Evolutionary conservation across 768 basidiomycete species (phyloP).

Genomic region (Amyloporia xantha): DNA sequence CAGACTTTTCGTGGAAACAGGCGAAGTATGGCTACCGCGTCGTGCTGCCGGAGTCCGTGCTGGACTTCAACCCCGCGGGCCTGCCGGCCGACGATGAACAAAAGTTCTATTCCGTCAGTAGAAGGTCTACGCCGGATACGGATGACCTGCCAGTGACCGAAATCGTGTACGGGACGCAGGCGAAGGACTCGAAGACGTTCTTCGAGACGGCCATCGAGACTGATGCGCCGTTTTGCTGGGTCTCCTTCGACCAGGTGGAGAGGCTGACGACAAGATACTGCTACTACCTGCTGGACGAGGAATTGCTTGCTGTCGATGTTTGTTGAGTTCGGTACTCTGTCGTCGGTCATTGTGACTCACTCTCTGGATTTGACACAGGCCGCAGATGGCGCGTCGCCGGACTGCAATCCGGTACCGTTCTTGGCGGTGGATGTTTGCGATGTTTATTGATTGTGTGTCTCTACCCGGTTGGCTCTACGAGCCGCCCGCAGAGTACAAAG

Average conservation of each 20-base stretch:
- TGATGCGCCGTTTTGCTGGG: neutral
- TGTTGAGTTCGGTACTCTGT: too few relatives aligned
- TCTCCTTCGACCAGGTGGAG: neutral
- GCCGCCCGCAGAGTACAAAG: too few relatives aligned
- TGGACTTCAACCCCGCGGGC: neutral
- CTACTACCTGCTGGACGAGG: neutral
- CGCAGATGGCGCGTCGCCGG: too few relatives aligned
- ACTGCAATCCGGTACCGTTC: too few relatives aligned
- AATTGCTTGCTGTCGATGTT: neutral
- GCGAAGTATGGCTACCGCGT: neutral
- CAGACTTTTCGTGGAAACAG: neutral
- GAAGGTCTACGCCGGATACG: neutral
- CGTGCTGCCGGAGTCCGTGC: neutral
- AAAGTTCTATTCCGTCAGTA: too few relatives aligned
- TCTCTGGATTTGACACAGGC: too few relatives aligned
- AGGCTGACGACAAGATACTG: neutral
- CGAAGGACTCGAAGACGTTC: neutral
- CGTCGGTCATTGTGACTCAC: too few relatives aligned
- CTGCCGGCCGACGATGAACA: neutral
- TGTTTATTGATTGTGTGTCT: too few relatives aligned
- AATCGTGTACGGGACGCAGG: neutral
- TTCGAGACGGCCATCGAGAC: neutral
- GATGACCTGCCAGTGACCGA: neutral
- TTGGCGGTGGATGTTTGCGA: too few relatives aligned
- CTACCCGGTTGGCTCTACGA: too few relatives aligned